These are phyloP conservation scores for Viola pubescens DNA, from an alignment of 441 rosid species.

Conservation along the genomic window DNA sequence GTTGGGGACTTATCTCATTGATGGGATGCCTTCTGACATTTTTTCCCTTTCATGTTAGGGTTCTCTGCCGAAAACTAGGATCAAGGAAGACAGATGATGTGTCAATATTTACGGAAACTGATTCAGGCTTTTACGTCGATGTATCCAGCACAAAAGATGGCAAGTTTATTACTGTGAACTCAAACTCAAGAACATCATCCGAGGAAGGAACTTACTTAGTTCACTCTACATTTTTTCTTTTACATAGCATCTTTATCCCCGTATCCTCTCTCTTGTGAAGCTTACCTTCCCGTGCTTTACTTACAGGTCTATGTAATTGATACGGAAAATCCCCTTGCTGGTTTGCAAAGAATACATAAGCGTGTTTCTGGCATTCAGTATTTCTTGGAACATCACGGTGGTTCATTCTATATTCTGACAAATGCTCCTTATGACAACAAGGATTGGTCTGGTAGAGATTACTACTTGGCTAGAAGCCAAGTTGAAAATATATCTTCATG, in stretches of 20 bases:
- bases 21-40: conserved; percentile 16
- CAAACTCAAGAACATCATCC: conserved; percentile 89
- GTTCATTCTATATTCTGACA: conserved; percentile 66
- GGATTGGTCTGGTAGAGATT: conserved; percentile 38
- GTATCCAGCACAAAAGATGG: conserved; percentile 89
- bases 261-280: conserved; percentile 10
- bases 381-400: conserved; percentile 78
- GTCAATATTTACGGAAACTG: conserved; percentile 46
- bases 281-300: conserved; percentile 17
- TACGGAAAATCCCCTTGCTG: conserved; percentile 42
- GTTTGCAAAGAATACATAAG: conserved; percentile 46
- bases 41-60: conserved; percentile 37
- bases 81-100: conserved; percentile 34
- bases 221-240: conserved; percentile 16
- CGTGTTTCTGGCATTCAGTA: conserved; percentile 62
- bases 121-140: conserved; percentile 80
- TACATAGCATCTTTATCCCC: conserved; percentile 3
- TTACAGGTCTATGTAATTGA: conserved; percentile 70
- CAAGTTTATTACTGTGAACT: conserved; percentile 87
- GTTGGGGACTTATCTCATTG: conserved; percentile 2
- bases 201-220: conserved; percentile 66
- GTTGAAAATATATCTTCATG: conserved; percentile 39
- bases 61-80: conserved; percentile 53
- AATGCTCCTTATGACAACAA: conserved; percentile 49
- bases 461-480: conserved; percentile 51